phyloP scores from a whole-genome alignment of 2,329 filamentous ascomycete genomes.

The Cladophialophora exuberans region DNA sequence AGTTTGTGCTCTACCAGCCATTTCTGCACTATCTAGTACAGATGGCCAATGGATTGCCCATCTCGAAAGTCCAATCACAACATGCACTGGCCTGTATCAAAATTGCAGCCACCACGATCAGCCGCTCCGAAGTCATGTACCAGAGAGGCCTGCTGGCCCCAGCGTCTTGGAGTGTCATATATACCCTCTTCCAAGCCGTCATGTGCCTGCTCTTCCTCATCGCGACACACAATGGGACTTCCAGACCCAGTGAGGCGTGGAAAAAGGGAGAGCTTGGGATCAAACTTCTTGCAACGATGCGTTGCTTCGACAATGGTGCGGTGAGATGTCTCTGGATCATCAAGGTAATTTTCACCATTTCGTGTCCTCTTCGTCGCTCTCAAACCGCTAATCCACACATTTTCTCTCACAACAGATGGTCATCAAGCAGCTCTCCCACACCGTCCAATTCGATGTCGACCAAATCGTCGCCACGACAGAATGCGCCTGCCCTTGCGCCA shows the following conservation, averaged over 20 bases:
- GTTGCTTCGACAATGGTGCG: slow-evolving; percentile 26
- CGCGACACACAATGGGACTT: slow-evolving; percentile 30
- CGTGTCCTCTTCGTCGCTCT: neutral
- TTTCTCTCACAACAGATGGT: slow-evolving; percentile 23
- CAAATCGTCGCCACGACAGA: slow-evolving; percentile 25
- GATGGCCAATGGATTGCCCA: slow-evolving; percentile 68
- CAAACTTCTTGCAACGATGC: slow-evolving; percentile 23
- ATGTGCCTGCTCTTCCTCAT: slow-evolving; percentile 31
- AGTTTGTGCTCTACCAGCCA: slow-evolving; percentile 28
- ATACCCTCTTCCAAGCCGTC: slow-evolving; percentile 30
- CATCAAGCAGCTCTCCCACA: slow-evolving; percentile 29
- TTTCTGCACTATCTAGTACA: slow-evolving; percentile 30
- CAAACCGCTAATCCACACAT: neutral
- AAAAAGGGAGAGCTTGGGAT: slow-evolving; percentile 28
- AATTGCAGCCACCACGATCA: slow-evolving; percentile 27
- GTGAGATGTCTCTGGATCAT: slow-evolving; percentile 23
- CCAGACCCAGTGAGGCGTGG: slow-evolving; percentile 32
- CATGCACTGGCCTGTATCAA: slow-evolving; percentile 31
- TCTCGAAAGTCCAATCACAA: slow-evolving; percentile 62
- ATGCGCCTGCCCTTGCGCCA: slow-evolving; percentile 18
- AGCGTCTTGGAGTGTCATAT: slow-evolving; percentile 26
- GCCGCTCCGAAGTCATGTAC: slow-evolving; percentile 23
- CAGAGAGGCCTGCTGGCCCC: slow-evolving; percentile 21
- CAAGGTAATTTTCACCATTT: slow-evolving; percentile 3
- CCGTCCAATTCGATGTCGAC: slow-evolving; percentile 32